These are phyloP conservation scores for Penicillium frequentans DNA, from an alignment of 2,329 filamentous ascomycete genomes.

Conservation along the genomic window DNA sequence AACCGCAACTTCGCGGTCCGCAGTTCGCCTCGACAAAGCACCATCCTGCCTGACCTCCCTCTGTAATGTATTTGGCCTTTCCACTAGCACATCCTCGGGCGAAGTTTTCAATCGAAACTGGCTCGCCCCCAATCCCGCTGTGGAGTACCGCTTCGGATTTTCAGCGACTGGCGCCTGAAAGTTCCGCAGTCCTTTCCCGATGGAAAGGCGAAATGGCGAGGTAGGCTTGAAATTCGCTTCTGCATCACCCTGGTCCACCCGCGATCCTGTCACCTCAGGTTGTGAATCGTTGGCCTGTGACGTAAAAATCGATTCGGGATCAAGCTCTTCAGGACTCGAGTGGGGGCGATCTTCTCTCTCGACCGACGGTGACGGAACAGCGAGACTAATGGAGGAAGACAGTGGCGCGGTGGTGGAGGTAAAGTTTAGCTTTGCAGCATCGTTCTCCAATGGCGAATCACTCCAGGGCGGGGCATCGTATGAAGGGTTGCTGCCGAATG, in stretches of 20 bases:
- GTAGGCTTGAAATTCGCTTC: conserved; percentile 30
- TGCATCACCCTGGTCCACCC: conserved; percentile 26
- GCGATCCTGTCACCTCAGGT: conserved; percentile 19
- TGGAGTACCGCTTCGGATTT: conserved; percentile 30
- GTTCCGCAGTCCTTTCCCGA: conserved; percentile 32
- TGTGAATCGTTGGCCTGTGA: conserved; percentile 30
- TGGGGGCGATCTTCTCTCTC: conserved; percentile 30
- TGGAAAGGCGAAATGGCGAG: conserved; percentile 38
- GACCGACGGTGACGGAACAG: conserved; percentile 25
- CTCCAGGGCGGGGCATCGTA: conserved; percentile 22
- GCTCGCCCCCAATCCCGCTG: conserved; percentile 22
- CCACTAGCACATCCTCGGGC: conserved; percentile 26
- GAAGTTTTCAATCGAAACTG: conserved; percentile 31
- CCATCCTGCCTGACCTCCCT: conserved; percentile 29
- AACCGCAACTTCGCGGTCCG: conserved; percentile 28
- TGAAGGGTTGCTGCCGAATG: conserved; percentile 25
- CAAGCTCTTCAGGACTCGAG: conserved; percentile 33
- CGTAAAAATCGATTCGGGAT: conserved; percentile 20
- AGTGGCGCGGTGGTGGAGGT: conserved; percentile 20
- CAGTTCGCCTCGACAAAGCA: conserved; percentile 20
- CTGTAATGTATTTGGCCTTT: conserved; percentile 22
- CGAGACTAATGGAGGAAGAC: conserved; percentile 30
- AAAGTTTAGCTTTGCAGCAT: conserved; percentile 25
- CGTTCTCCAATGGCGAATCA: conserved; percentile 24
- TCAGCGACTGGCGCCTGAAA: conserved; percentile 24